A percentile compares a stretch with the other conserved stretches of the same genome.
phyloP scores from a whole-genome alignment of 306 rosid genomes.

The Sophora flavescens region DNA sequence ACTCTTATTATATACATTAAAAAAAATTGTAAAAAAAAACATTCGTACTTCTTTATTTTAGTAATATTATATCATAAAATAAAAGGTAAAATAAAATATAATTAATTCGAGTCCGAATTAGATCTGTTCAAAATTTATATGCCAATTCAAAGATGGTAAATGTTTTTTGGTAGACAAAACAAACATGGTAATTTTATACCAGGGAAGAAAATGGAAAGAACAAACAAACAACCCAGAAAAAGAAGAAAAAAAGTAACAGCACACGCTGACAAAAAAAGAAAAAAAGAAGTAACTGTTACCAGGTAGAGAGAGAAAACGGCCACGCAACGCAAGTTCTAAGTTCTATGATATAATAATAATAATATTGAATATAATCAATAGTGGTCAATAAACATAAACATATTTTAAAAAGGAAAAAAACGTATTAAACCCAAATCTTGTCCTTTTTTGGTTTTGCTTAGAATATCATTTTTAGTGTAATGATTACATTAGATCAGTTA shows the following conservation, averaged over 20 bases:
- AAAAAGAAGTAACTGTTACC: background rate
- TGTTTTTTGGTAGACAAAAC: no score
- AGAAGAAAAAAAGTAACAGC: background rate
- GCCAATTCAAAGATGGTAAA: background rate
- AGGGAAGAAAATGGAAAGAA: background rate
- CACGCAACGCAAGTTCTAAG: background rate
- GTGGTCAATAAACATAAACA: no score
- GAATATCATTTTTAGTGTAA: no score
- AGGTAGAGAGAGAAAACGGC: constrained; percentile 26
- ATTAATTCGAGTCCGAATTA: no score
- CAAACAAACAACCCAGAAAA: background rate
- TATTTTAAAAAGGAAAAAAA: background rate
- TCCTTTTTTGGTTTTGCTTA: background rate
- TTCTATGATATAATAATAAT: no score
- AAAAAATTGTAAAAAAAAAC: no score
- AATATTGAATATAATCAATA: no score
- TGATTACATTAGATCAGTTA: no score
- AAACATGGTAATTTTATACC: background rate
- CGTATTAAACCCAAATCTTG: background rate
- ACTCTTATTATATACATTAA: no score
- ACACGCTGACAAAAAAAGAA: constrained; percentile 14
- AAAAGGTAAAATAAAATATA: no score
- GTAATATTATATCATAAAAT: no score
- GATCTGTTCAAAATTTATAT: background rate
- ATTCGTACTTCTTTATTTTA: no score